phyloP scores from a whole-genome alignment of 2,329 filamentous ascomycete genomes.

The Cladosporium austrohemisphaericum region DNA sequence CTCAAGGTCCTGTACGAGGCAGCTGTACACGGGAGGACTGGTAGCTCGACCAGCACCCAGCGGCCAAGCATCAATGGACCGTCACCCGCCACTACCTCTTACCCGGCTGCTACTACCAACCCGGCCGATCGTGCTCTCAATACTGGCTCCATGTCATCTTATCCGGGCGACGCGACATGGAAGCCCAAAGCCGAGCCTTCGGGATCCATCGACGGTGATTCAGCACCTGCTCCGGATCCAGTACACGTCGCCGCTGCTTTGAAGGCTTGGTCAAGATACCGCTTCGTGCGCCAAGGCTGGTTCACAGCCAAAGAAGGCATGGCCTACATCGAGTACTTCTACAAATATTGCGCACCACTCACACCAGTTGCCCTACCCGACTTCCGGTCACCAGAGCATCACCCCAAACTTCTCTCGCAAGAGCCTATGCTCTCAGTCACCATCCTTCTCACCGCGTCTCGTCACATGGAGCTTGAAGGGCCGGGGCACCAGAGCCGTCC shows the following conservation, averaged over 20 bases:
- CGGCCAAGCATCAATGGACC: slow-evolving; percentile 25
- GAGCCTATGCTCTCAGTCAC: slow-evolving; percentile 92
- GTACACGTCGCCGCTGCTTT: slow-evolving; percentile 60
- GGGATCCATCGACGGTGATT: slow-evolving; percentile 14
- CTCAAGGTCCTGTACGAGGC: slow-evolving; percentile 89
- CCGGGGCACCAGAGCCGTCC: slow-evolving; percentile 79
- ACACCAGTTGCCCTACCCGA: slow-evolving; percentile 92
- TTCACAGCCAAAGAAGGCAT: slow-evolving; percentile 92
- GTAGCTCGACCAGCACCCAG: slow-evolving; percentile 38
- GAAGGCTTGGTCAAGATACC: slow-evolving; percentile 83
- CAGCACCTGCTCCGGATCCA: slow-evolving; percentile 27
- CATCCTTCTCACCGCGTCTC: slow-evolving; percentile 82
- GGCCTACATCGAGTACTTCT: slow-evolving; percentile 93
- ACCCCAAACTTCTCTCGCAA: slow-evolving; percentile 75
- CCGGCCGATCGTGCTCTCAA: slow-evolving; percentile 10
- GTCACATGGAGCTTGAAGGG: slow-evolving; percentile 76
- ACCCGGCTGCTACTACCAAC: slow-evolving; percentile 16
- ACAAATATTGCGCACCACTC: slow-evolving; percentile 82
- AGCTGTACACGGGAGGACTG: slow-evolving; percentile 51
- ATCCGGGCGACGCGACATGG: slow-evolving; percentile 24
- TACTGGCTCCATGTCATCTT: slow-evolving; percentile 19
- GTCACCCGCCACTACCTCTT: slow-evolving; percentile 7
- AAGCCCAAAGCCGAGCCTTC: slow-evolving; percentile 23
- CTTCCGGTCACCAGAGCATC: slow-evolving; percentile 76
- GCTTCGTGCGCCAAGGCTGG: slow-evolving; percentile 95